Evolutionary conservation across 306 rosid species (phyloP).

Genomic region (Gillenia trifoliata): DNA sequence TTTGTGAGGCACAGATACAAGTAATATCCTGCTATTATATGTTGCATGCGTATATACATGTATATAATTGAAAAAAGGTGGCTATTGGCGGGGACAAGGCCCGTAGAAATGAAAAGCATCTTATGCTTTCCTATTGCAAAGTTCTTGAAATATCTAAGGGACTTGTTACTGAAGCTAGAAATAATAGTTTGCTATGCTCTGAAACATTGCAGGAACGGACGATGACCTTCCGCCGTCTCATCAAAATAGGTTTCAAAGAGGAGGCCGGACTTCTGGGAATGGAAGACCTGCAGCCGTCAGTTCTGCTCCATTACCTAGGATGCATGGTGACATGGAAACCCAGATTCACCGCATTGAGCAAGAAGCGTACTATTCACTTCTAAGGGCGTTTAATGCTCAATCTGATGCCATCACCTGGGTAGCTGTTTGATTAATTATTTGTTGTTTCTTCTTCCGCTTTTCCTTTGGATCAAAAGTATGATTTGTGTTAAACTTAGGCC

Average conservation of each 20-base stretch:
- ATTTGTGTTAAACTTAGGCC: not conserved
- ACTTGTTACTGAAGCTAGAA: not conserved
- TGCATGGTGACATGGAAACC: conserved; percentile 45
- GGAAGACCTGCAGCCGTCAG: conserved; percentile 36
- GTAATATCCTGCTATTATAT: not conserved
- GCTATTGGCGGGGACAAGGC: not conserved
- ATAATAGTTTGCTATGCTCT: not conserved
- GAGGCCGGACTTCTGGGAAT: conserved; percentile 37
- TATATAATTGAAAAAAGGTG: not conserved
- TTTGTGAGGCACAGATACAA: not conserved
- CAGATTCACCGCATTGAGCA: conserved; percentile 49
- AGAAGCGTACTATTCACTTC: conserved; percentile 48
- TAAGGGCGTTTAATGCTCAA: conserved; percentile 57
- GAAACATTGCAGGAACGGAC: conserved; percentile 42
- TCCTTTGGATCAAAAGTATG: not conserved
- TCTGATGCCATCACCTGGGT: conserved; percentile 61
- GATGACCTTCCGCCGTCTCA: conserved; percentile 48
- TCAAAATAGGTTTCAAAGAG: conserved; percentile 45
- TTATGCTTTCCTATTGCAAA: not conserved
- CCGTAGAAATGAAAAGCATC: not conserved
- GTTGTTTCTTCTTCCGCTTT: not conserved
- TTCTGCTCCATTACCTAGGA: conserved; percentile 35
- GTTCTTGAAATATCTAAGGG: not conserved
- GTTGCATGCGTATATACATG: not conserved
- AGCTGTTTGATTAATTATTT: conserved; percentile 15